Evolutionary conservation across 805 yeast genomes (phyloP).

Genomic region (Yamadazyma kitorensis): DNA sequence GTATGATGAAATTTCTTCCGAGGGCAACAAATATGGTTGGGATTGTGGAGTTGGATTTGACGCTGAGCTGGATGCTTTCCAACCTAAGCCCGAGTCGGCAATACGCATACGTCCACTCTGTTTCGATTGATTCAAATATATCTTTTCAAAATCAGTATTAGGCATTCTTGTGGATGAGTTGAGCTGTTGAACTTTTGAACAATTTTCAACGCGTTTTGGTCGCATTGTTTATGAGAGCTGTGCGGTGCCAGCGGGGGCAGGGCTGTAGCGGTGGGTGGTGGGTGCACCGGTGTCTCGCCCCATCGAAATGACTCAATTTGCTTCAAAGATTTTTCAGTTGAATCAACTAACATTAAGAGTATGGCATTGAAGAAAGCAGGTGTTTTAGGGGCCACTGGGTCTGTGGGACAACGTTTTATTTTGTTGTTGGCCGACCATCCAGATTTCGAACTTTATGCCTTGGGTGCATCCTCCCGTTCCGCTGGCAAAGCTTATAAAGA

Average conservation of each 20-base stretch:
- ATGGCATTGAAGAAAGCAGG: slow-evolving; percentile 52
- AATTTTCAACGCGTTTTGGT: too few relatives aligned
- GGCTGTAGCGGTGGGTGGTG: too few relatives aligned
- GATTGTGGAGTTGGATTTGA: slow-evolving; percentile 16
- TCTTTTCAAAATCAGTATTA: slow-evolving; percentile 82
- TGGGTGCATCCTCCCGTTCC: slow-evolving; percentile 92
- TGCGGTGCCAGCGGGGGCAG: too few relatives aligned
- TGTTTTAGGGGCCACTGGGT: slow-evolving; percentile 97
- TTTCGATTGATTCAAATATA: slow-evolving; percentile 84
- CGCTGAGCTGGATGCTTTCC: slow-evolving; percentile 69
- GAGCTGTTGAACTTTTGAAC: too few relatives aligned
- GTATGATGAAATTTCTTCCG: slow-evolving; percentile 74
- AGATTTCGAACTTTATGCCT: slow-evolving; percentile 74
- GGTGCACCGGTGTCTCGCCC: too few relatives aligned
- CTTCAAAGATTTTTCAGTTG: too few relatives aligned
- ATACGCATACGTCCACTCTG: slow-evolving; percentile 86
- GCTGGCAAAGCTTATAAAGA: slow-evolving; percentile 86
- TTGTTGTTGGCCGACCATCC: slow-evolving; percentile 83
- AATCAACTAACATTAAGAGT: too few relatives aligned
- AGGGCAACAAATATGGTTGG: slow-evolving; percentile 85
- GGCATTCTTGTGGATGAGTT: slow-evolving; percentile 38
- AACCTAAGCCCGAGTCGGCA: slow-evolving; percentile 96
- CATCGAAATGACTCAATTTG: too few relatives aligned
- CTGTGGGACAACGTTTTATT: slow-evolving; percentile 96
- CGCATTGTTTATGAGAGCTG: too few relatives aligned